Evolutionary conservation across 1,139 yeast species (phyloP).

Genomic region (Yamadazyma friedrichii): DNA sequence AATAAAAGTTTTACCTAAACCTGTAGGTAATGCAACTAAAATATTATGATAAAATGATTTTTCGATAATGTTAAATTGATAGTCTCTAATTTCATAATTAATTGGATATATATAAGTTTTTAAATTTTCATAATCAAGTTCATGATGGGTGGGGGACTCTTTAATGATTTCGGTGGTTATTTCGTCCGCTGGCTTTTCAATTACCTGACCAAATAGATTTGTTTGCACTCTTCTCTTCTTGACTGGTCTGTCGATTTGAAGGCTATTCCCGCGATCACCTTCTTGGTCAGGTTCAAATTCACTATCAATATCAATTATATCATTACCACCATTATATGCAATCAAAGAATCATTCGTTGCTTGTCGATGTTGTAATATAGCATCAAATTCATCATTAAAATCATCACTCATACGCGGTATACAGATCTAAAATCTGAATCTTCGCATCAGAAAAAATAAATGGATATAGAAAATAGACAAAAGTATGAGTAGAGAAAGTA

Average conservation of each 20-base stretch:
- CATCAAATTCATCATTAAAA: conserved; percentile 16
- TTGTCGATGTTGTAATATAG: conserved; percentile 3
- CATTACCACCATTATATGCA: not conserved
- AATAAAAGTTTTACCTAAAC: conserved; percentile 94
- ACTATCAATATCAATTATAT: not conserved
- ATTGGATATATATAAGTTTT: conserved; percentile 76
- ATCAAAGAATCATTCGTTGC: conserved; percentile 1
- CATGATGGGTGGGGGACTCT: conserved; percentile 50
- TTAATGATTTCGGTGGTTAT: conserved; percentile 3
- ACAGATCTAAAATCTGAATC: not conserved
- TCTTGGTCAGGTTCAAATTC: not conserved
- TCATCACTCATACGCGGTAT: conserved; percentile 14
- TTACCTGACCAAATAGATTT: conserved; percentile 5
- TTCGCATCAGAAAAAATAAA: conserved; percentile 2
- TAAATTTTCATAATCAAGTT: conserved; percentile 39
- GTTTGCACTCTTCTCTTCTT: conserved; percentile 6
- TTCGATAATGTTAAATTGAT: conserved; percentile 78
- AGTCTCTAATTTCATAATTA: conserved; percentile 79
- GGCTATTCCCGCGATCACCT: not conserved
- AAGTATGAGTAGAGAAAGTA: too few relatives aligned
- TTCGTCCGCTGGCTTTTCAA: conserved; percentile 6
- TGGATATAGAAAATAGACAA: not conserved
- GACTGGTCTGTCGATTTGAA: not conserved
- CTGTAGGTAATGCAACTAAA: conserved; percentile 93
- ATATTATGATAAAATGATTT: conserved; percentile 72